A percentile compares a stretch with the other conserved stretches of the same genome.
These are phyloP conservation scores for Zizania latifolia DNA, from an alignment of 176 grass and related monocot species.

Conservation along the genomic window DNA sequence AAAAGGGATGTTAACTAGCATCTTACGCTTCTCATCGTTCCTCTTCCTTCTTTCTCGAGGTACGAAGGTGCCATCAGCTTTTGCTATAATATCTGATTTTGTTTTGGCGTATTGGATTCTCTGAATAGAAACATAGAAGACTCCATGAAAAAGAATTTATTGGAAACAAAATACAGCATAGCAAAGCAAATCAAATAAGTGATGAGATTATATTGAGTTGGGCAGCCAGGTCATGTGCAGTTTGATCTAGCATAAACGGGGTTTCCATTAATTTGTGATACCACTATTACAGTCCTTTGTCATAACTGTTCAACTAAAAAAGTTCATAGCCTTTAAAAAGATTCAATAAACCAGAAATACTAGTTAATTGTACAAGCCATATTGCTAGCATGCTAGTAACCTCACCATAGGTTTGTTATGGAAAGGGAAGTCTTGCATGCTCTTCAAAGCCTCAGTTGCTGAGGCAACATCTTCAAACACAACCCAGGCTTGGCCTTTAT, in stretches of 20 bases:
- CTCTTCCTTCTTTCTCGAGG: constrained; percentile 89
- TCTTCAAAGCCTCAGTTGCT: constrained; percentile 80
- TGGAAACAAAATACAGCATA: constrained; percentile 8
- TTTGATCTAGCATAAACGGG: neutral
- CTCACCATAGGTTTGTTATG: constrained; percentile 92
- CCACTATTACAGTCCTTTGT: neutral
- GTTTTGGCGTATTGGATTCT: constrained; percentile 99
- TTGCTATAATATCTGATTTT: constrained; percentile 88
- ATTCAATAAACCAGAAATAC: neutral
- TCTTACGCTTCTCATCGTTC: constrained; percentile 72
- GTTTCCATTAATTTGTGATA: neutral
- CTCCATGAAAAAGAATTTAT: constrained; percentile 25
- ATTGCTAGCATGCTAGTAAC: neutral
- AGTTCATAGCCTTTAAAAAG: neutral
- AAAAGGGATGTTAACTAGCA: neutral
- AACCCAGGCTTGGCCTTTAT: constrained; percentile 98
- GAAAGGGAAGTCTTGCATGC: constrained; percentile 94
- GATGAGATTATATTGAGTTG: neutral
- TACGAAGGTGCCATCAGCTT: constrained; percentile 80
- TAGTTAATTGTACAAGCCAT: neutral
- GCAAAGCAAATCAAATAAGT: neutral
- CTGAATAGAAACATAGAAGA: constrained; percentile 44
- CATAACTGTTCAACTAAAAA: neutral
- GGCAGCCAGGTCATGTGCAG: neutral
- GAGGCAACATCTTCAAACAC: constrained; percentile 88